phyloP scores from a whole-genome alignment of 192 early-diverging fungal species.

The Coemansia sp. region DNA sequence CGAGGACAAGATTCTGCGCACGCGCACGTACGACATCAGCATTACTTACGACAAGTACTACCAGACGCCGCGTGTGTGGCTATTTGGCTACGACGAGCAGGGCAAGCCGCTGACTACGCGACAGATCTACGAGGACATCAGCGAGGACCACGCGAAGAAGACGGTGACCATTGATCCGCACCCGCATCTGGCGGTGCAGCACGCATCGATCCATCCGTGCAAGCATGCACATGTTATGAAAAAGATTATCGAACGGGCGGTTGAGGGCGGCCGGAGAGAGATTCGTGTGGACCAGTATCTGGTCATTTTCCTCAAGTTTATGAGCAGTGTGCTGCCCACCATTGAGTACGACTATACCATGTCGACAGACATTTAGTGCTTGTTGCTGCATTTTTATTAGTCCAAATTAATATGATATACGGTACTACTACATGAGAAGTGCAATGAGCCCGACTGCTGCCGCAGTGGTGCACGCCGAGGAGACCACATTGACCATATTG shows the following conservation, averaged over 20 bases:
- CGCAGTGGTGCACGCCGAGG: constrained; percentile 30
- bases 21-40: constrained; percentile 95
- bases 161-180: constrained; percentile 98
- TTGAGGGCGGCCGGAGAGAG: constrained; percentile 58
- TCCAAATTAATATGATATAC: constrained; percentile 1
- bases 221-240: constrained; percentile 98
- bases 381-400: neutral
- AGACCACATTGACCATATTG: constrained; percentile 60
- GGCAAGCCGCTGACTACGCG: constrained; percentile 71
- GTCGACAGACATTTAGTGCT: constrained; percentile 59
- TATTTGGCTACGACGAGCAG: constrained; percentile 96
- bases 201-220: constrained; percentile 98
- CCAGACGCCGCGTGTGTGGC: constrained; percentile 95
- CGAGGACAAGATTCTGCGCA: constrained; percentile 80
- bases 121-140: constrained; percentile 98
- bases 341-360: constrained; percentile 98
- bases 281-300: constrained; percentile 93
- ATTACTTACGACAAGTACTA: constrained; percentile 99
- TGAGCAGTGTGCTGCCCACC: constrained; percentile 93
- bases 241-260: constrained; percentile 77
- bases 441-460: neutral
- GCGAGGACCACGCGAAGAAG: constrained; percentile 98
- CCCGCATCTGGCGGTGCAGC: constrained; percentile 81
- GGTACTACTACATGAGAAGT: neutral
- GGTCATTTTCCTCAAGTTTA: constrained; percentile 96